phyloP scores from a whole-genome alignment of 129 eudicot species.

The Flaveria brownii region DNA sequence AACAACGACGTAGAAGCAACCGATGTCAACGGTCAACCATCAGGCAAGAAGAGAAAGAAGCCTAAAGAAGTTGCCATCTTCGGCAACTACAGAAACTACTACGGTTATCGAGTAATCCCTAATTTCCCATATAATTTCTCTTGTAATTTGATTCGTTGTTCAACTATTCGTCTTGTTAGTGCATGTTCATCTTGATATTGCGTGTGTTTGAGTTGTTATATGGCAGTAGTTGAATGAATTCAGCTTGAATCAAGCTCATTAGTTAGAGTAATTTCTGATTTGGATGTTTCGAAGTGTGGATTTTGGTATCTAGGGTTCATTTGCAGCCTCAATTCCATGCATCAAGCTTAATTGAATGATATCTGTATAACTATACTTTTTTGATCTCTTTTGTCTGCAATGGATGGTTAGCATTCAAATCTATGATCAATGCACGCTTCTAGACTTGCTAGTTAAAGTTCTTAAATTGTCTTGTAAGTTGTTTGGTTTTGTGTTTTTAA shows the following conservation, averaged over 20 bases:
- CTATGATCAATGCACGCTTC: neutral
- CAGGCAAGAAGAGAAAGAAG: conserved; percentile 51
- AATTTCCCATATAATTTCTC: conserved; percentile 1
- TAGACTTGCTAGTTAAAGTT: neutral
- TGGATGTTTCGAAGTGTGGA: neutral
- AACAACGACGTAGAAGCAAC: conserved; percentile 14
- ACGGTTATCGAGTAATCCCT: conserved; percentile 72
- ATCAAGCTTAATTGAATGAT: no score
- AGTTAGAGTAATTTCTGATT: neutral
- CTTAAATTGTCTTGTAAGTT: neutral
- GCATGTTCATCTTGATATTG: neutral
- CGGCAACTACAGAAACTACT: conserved; percentile 86
- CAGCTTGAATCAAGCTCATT: neutral
- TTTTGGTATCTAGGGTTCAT: no score
- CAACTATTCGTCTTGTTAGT: neutral
- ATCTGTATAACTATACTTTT: neutral
- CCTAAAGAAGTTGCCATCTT: conserved; percentile 68
- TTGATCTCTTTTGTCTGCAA: conserved; percentile 2
- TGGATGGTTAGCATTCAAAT: neutral
- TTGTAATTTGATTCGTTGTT: neutral
- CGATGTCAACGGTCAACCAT: conserved; percentile 19
- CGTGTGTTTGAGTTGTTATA: no score
- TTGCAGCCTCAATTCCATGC: no score
- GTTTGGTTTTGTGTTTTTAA: neutral
- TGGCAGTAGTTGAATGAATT: no score